Conservation (phyloP, 371 early-diverging fungal genomes). For the Dinochytrium kinnereticum region DNA sequence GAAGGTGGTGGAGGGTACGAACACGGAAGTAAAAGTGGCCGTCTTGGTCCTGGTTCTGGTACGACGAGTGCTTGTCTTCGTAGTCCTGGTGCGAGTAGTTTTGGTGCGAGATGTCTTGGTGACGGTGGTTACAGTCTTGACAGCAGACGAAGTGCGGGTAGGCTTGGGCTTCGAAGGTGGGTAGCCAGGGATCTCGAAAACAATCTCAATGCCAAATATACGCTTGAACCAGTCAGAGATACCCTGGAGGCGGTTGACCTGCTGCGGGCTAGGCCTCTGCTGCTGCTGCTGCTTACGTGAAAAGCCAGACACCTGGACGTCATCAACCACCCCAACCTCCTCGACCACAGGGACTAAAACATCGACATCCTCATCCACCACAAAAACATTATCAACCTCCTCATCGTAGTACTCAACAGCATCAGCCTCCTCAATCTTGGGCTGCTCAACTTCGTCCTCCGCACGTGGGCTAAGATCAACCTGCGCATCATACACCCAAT, state of each 20-base stretch:
- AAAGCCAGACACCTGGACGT: neutral
- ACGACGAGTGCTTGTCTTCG: neutral
- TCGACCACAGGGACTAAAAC: too few species aligned
- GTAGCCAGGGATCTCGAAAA: neutral
- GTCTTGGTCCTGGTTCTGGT: neutral
- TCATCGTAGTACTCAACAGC: neutral
- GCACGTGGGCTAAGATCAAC: neutral
- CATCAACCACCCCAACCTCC: too few species aligned
- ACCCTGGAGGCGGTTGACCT: too few species aligned
- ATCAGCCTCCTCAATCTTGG: neutral
- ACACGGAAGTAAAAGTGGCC: neutral
- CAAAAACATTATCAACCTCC: neutral
- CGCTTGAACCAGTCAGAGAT: neutral
- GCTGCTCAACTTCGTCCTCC: neutral
- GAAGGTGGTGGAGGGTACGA: neutral
- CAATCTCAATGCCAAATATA: conserved; percentile 2
- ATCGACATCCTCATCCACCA: neutral
- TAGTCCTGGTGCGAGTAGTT: neutral
- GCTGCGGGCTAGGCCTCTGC: too few species aligned
- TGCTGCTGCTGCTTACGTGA: too few species aligned
- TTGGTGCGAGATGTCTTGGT: neutral
- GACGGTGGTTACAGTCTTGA: neutral
- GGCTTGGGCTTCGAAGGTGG: neutral
- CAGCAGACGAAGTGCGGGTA: neutral
- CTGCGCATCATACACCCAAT: conserved; percentile 8